Evolutionary conservation across 805 yeast genomes (phyloP).

Genomic region (Yamadazyma olivae): DNA sequence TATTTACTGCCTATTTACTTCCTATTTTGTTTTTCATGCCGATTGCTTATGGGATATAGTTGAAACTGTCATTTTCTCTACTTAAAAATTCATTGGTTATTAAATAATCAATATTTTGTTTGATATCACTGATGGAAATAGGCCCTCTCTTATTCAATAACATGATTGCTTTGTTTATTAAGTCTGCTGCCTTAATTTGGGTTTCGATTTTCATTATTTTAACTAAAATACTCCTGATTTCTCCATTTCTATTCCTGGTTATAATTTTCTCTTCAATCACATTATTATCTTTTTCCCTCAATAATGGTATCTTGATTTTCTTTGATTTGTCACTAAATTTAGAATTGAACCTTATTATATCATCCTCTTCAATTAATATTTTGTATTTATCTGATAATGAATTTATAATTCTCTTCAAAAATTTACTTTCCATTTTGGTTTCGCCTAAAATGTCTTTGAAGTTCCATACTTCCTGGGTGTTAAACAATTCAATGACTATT

Average conservation of each 20-base stretch:
- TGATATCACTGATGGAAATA: constrained; percentile 27
- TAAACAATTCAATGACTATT: constrained; percentile 35
- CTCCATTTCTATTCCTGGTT: constrained; percentile 24
- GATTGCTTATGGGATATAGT: no score
- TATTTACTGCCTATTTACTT: no score
- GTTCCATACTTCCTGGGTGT: constrained; percentile 19
- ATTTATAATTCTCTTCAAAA: constrained; percentile 26
- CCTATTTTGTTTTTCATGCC: no score
- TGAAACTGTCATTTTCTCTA: no score
- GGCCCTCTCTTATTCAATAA: constrained; percentile 21
- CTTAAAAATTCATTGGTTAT: constrained; percentile 31
- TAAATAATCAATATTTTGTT: constrained; percentile 31
- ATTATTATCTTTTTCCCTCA: constrained; percentile 18
- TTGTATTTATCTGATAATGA: constrained; percentile 31
- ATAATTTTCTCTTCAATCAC: constrained; percentile 10
- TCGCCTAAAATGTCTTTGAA: constrained; percentile 18
- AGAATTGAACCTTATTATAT: constrained; percentile 17
- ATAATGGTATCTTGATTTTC: constrained; percentile 27
- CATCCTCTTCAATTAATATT: constrained; percentile 17
- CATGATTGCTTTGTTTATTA: constrained; percentile 25
- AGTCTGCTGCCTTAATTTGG: constrained; percentile 19
- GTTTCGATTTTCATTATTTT: constrained; percentile 30
- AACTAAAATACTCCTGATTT: constrained; percentile 24
- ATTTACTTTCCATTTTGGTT: constrained; percentile 31
- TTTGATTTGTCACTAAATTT: constrained; percentile 25